These are phyloP conservation scores for Trichoderma gracile DNA, from an alignment of 2,329 filamentous ascomycete species.

Conservation along the genomic window DNA sequence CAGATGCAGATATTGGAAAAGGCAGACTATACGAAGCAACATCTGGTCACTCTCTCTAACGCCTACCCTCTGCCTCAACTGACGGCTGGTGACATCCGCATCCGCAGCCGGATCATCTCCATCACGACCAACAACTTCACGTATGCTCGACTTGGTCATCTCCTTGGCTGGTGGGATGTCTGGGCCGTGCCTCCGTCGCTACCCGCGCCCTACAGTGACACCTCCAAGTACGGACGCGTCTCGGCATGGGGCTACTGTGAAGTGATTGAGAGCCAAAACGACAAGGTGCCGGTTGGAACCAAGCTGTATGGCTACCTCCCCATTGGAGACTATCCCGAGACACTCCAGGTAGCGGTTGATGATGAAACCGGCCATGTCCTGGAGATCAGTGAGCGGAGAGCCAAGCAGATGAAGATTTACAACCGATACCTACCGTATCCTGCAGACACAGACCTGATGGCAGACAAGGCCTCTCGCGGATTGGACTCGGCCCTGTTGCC, in stretches of 20 bases:
- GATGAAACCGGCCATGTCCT: conserved; percentile 9
- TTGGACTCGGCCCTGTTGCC: background rate
- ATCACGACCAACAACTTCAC: background rate
- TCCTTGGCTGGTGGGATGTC: conserved; percentile 11
- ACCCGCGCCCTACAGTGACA: conserved; percentile 2
- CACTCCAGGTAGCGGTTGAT: conserved; percentile 5
- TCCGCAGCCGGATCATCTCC: conserved; percentile 2
- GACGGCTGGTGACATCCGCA: background rate
- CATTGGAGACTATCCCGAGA: conserved; percentile 11
- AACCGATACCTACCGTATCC: conserved; percentile 5
- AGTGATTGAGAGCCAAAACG: conserved; percentile 14
- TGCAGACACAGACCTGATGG: background rate
- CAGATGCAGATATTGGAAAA: conserved; percentile 14
- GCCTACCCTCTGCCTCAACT: background rate
- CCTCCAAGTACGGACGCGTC: conserved; percentile 11
- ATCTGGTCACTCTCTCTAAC: background rate
- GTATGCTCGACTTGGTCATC: conserved; percentile 1
- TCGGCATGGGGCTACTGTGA: conserved; percentile 15
- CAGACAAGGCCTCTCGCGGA: background rate
- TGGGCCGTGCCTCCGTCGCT: background rate
- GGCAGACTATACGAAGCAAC: conserved; percentile 7
- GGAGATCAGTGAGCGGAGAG: conserved; percentile 4
- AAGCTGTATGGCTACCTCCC: conserved; percentile 14
- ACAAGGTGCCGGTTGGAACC: background rate
- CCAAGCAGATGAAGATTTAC: conserved; percentile 5